Base-by-base conservation (phyloP, 805 yeast species). In the Yamadazyma philogaea region DNA sequence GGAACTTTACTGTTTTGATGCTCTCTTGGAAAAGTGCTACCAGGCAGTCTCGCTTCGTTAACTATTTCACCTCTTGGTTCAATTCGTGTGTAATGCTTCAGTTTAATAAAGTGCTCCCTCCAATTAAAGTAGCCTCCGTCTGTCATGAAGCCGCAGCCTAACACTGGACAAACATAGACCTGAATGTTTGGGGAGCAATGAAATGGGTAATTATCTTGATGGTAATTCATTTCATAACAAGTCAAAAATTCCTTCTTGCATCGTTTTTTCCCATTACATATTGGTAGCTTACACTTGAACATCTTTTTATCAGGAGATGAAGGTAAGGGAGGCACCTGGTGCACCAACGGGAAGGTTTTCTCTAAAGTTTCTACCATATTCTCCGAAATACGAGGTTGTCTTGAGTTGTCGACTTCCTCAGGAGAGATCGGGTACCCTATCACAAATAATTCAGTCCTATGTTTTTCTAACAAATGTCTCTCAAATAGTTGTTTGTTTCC, bases 111-210 rank as follows among this genome's bases (percentile, higher is more conserved):
- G 50, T 64, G 70, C 6, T 37, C 14, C 39, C 64, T 47, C 64
- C 66, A 64, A 14, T 49, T 55, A 30, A 52, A 41, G 42, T 60
- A 64, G 1, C 60, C 56, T 11, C 56, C 63, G 22, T 64, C 70
- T 0, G 72, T 64, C 56, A 62, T 57, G 44, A 50, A 68, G 1
- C 62, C 69, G 48, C 74, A 68, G 7, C 74, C 74, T 24, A 68
- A 47, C 15, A 68, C 44, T 2, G 74, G 72, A 46, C 74, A 68
- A 4, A 57, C 43, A 35, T 62, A 53, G 2, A 64, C 66, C 44
- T 66, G 72, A 19, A 49, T 53, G 44, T 54, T 56, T 5, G 42
- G 7, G 2, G 71, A 61, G 42, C 73, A 68, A 6, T 46, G 21
- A 6, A 26, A 30, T 1, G 56, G 51, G 38, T 38, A 37, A 15